Evolutionary conservation across 2,329 filamentous ascomycete species (phyloP), one percentile per base, ranked within the genome.

Genomic region (Rhinocladiella similis): DNA sequence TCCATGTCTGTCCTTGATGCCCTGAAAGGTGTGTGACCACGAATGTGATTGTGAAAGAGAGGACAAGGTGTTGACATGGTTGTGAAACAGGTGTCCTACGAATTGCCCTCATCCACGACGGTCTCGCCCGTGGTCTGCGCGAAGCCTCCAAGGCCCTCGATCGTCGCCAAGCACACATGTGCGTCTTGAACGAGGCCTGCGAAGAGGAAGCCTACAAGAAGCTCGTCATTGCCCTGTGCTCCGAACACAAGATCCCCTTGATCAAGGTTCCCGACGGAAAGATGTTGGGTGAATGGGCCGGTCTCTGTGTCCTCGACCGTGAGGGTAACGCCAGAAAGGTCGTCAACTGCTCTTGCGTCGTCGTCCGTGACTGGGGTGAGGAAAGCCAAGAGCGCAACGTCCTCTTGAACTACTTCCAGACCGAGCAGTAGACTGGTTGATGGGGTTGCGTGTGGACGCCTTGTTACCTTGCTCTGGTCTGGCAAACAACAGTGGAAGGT

Each of bases 121-220:
- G 94, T 77, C 92, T 99, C 71, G 94, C 94, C 76, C 92, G 94
- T 72, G 94, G 94, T 81, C 91, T 99, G 73, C 92, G 94, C 71
- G 94, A 99, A 83, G 94, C 94, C 67, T 91, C 89, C 83, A 99
- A 99, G 86, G 93, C 94, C 66, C 91, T 99, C 73, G 94, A 99
- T 82, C 88, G 94, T 75, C 91, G 94, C 75, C 90, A 99, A 83
- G 94, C 94, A 61, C 94, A 99, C 84, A 97, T 99, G 92, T 99
- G 94, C 79, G 94, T 99, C 69, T 88, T 99, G 72, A 99, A 99
- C 87, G 94, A 99, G 87, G 88, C 89, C 69, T 99, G 94, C 85
- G 94, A 99, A 84, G 94, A 99, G 87, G 94, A 99, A 82, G 93
- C 94, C 69, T 99, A 99, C 87, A 99, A 99, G 91, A 99, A 99